These are phyloP conservation scores for Flaveria brownii DNA, from an alignment of 129 eudicot species.

Conservation along the genomic window DNA sequence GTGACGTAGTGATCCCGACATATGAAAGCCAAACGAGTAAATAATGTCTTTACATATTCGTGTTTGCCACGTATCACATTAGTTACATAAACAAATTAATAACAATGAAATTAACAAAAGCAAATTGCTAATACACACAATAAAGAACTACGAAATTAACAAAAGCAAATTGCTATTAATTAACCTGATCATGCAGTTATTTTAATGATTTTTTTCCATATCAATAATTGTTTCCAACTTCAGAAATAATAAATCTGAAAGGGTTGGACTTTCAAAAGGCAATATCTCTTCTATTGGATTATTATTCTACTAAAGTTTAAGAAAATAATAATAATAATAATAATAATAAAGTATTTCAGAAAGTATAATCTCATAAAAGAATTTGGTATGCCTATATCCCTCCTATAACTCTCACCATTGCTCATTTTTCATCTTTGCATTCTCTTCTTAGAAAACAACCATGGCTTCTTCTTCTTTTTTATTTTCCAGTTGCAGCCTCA, in stretches of 20 bases:
- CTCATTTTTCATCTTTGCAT: constrained; percentile 28
- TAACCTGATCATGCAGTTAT: no score
- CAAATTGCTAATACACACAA: no score
- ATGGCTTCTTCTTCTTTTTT: constrained; percentile 38
- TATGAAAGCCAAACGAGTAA: no score
- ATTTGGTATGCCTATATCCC: constrained; percentile 17
- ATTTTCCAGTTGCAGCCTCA: constrained; percentile 8
- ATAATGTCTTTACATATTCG: no score
- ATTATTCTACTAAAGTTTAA: no score
- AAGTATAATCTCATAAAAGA: constrained; percentile 10
- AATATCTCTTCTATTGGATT: no score
- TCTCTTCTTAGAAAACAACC: constrained; percentile 24
- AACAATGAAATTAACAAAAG: no score
- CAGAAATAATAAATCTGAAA: background rate
- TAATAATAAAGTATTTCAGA: background rate
- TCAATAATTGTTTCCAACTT: constrained; percentile 6
- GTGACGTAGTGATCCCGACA: no score
- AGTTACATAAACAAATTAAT: no score
- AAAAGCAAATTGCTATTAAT: no score
- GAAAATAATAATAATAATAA: background rate
- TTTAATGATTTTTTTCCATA: background rate
- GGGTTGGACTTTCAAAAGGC: constrained; percentile 13
- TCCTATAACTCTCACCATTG: constrained; percentile 22
- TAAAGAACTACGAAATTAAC: no score
- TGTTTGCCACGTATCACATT: no score